Conservation (phyloP, 495 filamentous ascomycete genomes). For the Cercophora scortea region DNA sequence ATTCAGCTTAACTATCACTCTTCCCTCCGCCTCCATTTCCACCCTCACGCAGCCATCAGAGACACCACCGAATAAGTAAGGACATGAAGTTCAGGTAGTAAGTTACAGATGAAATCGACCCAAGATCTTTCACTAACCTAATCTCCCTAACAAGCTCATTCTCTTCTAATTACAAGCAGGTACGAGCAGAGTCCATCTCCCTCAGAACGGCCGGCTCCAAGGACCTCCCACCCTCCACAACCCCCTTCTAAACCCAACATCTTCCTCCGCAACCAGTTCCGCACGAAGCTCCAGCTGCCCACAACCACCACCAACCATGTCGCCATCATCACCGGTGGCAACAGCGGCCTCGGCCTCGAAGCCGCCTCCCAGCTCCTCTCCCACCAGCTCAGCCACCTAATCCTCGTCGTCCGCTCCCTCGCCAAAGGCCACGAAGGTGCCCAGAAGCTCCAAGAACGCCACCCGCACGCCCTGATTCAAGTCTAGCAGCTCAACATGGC, state of each 20-base stretch:
- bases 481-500: constrained; percentile 50
- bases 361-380: constrained; percentile 39
- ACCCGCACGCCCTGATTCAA: constrained; percentile 34
- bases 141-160: too few species aligned
- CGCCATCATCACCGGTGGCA: constrained; percentile 46
- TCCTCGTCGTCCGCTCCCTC: constrained; percentile 47
- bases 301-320: constrained; percentile 27
- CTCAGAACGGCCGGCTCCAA: constrained; percentile 2
- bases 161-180: too few species aligned
- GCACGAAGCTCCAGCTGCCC: background rate
- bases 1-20: too few species aligned
- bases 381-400: constrained; percentile 38
- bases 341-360: constrained; percentile 46
- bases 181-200: too few species aligned
- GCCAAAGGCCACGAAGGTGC: constrained; percentile 39
- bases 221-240: constrained; percentile 1
- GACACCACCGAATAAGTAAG: background rate
- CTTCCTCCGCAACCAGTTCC: constrained; percentile 8
- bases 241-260: constrained; percentile 1
- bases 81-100: too few species aligned
- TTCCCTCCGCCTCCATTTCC: too few species aligned
- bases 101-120: background rate
- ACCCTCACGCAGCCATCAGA: too few species aligned
- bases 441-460: constrained; percentile 20
- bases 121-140: too few species aligned